Base-by-base conservation (phyloP, 148 eudicot genomes). In the Chenopodium quinoa region DNA sequence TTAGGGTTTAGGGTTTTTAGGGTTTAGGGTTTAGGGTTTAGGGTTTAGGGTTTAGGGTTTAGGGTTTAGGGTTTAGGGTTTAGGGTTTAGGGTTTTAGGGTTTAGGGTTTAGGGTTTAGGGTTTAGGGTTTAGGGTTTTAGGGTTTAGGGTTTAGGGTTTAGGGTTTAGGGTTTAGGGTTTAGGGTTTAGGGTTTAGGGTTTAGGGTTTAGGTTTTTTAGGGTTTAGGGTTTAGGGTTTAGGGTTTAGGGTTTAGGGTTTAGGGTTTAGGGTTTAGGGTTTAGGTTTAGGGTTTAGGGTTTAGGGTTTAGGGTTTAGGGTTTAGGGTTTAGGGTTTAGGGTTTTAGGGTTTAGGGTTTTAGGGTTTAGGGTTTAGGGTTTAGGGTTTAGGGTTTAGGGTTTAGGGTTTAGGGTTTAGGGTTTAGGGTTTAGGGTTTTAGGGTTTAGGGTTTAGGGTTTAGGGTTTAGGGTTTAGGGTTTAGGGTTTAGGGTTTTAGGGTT, bases 191-290 rank as follows among this genome's bases (percentile, higher is more conserved):
- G 78, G 83, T 48, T 63, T 78, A 62, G 29, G 71, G 80, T 63
- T 81, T 81, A 64, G 75, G 83, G 79, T 65, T 81, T 81, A 64
- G 75, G 83, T n/a, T n/a, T n/a, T n/a, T n/a, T n/a, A n/a, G n/a
- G n/a, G n/a, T n/a, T n/a, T n/a, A n/a, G n/a, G n/a, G 83, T 81
- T 81, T 66, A 75, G 83, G 83, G 83, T 81, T 81, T 73, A 75
- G 75, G 83, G 83, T 81, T 81, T 81, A 81, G 79, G 83, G 79
- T 81, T 81, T 81, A 75, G 83, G 83, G 83, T 81, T 81, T 81
- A 81, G 79, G 83, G 83, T 75, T 75, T 74, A 81, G 83, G 83
- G 83, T 81, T 81, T 81, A 81, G 83, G 83, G 83, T 81, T 81
- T 66, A 78, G 60, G 83, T 75, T 81, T 80, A 65, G 79, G 83